Conservation (phyloP, 805 yeast species). For the Kodamaea neixiangensis region DNA sequence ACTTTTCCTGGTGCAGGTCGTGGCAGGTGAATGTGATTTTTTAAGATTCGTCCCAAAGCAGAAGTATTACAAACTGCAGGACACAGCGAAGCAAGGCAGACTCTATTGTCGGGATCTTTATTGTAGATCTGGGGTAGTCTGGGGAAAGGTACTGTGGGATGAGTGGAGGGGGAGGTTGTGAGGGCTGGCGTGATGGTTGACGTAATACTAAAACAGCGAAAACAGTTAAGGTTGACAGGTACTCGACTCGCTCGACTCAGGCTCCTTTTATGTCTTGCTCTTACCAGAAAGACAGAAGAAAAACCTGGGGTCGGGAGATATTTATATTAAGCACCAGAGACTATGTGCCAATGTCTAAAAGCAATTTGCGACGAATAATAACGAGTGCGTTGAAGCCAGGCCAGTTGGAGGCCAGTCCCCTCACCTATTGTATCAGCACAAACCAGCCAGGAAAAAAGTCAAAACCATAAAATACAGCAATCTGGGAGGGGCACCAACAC, state of each 20-base stretch:
- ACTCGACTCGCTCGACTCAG: not conserved
- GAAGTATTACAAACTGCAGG: slow-evolving; percentile 1
- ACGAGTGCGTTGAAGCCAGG: not conserved
- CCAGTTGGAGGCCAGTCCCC: not conserved
- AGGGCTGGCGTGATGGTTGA: no score
- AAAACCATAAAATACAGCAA: not conserved
- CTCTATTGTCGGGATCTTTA: slow-evolving; percentile 1
- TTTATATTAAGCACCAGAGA: not conserved
- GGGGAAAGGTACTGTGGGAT: not conserved
- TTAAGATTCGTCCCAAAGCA: not conserved
- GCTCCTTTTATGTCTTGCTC: not conserved
- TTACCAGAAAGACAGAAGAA: not conserved
- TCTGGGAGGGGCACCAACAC: not conserved
- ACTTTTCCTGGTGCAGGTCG: slow-evolving; percentile 3
- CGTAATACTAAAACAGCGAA: no score
- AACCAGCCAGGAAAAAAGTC: slow-evolving; percentile 1
- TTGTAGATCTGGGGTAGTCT: not conserved
- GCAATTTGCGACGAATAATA: slow-evolving; percentile 2
- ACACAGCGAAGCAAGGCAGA: not conserved
- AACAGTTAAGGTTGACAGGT: no score
- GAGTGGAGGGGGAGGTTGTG: not conserved
- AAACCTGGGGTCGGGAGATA: not conserved
- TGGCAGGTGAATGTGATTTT: slow-evolving; percentile 8
- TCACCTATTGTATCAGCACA: slow-evolving; percentile 5
- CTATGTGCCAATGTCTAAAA: not conserved